Evolutionary conservation across 208 protist genomes (phyloP).

Genomic region (Herpetomonas muscarum): DNA sequence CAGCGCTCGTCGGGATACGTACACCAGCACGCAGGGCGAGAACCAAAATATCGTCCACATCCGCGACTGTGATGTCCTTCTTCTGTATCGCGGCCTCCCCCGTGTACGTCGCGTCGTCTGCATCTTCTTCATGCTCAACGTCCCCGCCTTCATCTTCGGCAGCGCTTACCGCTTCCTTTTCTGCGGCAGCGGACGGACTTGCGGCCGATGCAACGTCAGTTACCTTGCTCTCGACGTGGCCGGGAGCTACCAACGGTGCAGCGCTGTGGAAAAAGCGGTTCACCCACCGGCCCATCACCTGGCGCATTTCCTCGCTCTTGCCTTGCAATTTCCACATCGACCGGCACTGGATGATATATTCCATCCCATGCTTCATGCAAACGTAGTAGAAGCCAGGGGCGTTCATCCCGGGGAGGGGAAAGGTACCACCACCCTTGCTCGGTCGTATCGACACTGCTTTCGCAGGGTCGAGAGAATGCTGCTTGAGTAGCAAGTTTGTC

Average conservation of each 20-base stretch:
- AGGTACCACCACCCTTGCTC: background rate
- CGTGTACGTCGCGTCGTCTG: too few species aligned
- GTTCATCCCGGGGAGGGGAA: background rate
- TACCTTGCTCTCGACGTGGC: too few species aligned
- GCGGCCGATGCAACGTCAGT: too few species aligned
- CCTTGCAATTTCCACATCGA: background rate
- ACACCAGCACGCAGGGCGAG: constrained; percentile 21
- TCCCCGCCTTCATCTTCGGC: too few species aligned
- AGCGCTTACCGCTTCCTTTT: too few species aligned
- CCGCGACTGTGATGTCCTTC: background rate
- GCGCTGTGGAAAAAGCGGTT: constrained; percentile 18
- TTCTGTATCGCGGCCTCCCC: background rate
- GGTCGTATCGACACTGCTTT: background rate
- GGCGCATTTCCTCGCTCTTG: constrained; percentile 7
- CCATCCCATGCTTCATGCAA: constrained; percentile 8
- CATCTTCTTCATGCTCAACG: too few species aligned
- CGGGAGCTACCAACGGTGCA: constrained; percentile 4
- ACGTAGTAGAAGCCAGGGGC: background rate
- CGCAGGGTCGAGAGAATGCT: constrained; percentile 24
- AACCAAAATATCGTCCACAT: constrained; percentile 15
- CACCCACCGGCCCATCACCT: constrained; percentile 16
- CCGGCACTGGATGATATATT: constrained; percentile 15
- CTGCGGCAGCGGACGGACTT: too few species aligned
- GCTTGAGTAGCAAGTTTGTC: constrained; percentile 29
- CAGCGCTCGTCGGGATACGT: constrained; percentile 17